Conservation (phyloP, 257 asterid genomes). For the Przewalskia tangutica region DNA sequence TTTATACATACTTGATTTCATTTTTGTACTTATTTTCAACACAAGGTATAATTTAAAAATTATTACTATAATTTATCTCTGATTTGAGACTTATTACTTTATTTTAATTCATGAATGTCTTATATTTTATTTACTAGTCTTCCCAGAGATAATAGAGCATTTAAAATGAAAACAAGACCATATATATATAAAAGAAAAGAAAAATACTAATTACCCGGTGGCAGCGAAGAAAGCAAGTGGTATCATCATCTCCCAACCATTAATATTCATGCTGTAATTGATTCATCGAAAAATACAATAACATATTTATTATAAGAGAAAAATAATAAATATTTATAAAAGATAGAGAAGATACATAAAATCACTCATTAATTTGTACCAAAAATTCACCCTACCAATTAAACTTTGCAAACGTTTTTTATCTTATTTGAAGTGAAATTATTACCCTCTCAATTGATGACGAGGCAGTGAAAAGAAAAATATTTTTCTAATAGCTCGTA, state of each 20-base stretch:
- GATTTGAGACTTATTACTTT: not conserved
- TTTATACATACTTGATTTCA: not conserved
- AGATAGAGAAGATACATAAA: too few species aligned
- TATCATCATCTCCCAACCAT: slow-evolving; percentile 51
- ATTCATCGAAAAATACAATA: not conserved
- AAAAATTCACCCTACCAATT: too few species aligned
- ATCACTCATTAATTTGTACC: too few species aligned
- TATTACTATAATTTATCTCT: not conserved
- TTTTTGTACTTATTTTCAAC: not conserved
- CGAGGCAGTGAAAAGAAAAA: too few species aligned
- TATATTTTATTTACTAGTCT: not conserved
- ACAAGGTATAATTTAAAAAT: too few species aligned
- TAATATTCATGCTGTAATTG: slow-evolving; percentile 35
- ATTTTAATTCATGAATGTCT: not conserved
- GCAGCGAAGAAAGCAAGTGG: slow-evolving; percentile 49
- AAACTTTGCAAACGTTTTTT: too few species aligned
- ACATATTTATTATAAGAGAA: not conserved
- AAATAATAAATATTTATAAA: not conserved
- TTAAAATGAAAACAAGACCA: not conserved
- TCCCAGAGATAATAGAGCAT: not conserved
- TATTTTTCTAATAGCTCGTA: too few species aligned
- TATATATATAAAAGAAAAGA: not conserved
- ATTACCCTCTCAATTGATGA: too few species aligned
- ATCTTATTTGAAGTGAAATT: too few species aligned
- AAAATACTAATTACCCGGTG: slow-evolving; percentile 23